Percentiles rank a stretch among this genome's conserved stretches.
Conservation (phyloP, 495 filamentous ascomycete genomes). For the Penicillium crystallinum region DNA sequence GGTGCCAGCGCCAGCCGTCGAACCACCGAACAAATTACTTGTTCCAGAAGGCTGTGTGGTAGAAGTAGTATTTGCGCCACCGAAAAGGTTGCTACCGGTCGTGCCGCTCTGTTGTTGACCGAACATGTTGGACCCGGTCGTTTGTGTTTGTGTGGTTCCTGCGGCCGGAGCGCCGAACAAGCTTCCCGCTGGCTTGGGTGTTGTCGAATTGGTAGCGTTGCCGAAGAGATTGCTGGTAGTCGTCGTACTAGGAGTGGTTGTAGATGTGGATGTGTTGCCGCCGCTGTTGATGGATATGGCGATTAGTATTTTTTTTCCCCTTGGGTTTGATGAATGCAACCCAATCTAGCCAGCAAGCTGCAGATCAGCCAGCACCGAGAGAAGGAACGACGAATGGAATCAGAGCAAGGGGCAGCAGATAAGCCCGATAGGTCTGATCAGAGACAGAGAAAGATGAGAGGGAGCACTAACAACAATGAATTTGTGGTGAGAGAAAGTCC, state of each 20-base stretch:
- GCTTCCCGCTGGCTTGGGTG: constrained; percentile 40
- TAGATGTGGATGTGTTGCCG: constrained; percentile 25
- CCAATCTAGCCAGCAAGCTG: background rate
- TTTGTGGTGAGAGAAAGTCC: constrained; percentile 77
- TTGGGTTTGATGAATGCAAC: background rate
- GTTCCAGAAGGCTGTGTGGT: constrained; percentile 41
- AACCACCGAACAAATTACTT: constrained; percentile 41
- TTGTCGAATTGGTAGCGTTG: constrained; percentile 18
- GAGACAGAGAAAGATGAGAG: constrained; percentile 1
- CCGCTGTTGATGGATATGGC: constrained; percentile 15
- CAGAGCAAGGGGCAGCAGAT: constrained; percentile 6
- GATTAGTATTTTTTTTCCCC: background rate
- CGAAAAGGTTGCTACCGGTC: constrained; percentile 47
- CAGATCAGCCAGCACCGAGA: background rate
- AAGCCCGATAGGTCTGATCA: constrained; percentile 1
- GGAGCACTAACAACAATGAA: constrained; percentile 59
- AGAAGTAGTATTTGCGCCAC: constrained; percentile 31
- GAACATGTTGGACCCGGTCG: constrained; percentile 41
- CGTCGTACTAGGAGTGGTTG: constrained; percentile 25
- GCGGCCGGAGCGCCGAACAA: constrained; percentile 41
- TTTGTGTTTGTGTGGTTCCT: constrained; percentile 26
- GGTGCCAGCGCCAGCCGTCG: constrained; percentile 31
- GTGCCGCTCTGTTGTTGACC: constrained; percentile 26
- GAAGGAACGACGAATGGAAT: background rate
- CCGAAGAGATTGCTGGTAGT: constrained; percentile 37